Conservation (phyloP, 176 grass and related monocot species). For the Pharus latifolius region DNA sequence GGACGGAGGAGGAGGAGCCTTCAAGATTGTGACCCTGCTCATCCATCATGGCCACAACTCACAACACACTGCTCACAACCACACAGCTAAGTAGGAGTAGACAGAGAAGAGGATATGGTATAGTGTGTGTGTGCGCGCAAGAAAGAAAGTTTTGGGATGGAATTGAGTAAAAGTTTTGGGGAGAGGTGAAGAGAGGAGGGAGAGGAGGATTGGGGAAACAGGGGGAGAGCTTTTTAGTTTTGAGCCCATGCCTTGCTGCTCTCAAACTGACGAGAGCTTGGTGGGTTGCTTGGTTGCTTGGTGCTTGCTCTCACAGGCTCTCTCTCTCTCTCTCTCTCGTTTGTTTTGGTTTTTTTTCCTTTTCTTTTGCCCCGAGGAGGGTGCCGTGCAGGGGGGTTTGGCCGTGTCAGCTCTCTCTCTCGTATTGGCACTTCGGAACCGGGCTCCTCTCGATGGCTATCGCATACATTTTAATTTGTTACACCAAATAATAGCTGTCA, state of each 20-base stretch:
- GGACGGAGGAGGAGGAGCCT: background rate
- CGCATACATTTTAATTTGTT: too few species aligned
- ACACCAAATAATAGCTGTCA: too few species aligned
- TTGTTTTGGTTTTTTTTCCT: background rate
- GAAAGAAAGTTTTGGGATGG: background rate
- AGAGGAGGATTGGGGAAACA: background rate
- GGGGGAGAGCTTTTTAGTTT: conserved; percentile 28
- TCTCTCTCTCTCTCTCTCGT: conserved; percentile 7
- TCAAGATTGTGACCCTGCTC: background rate
- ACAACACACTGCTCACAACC: too few species aligned
- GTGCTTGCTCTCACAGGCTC: background rate
- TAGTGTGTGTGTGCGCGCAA: too few species aligned
- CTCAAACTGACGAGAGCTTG: conserved; percentile 6
- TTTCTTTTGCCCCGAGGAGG: too few species aligned
- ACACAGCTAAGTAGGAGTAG: too few species aligned
- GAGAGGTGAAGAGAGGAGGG: background rate
- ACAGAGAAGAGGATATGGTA: too few species aligned
- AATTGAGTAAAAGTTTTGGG: background rate
- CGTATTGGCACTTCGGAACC: too few species aligned
- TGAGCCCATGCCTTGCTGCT: conserved; percentile 48
- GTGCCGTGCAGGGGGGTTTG: too few species aligned
- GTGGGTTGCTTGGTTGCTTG: background rate
- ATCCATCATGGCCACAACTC: conserved; percentile 12
- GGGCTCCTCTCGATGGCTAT: too few species aligned
- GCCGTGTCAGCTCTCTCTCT: too few species aligned